A percentile compares a stretch with the other conserved stretches of the same genome.
Evolutionary conservation across 495 filamentous ascomycete genomes (phyloP).

Genomic region (Aspergillus taichungensis): DNA sequence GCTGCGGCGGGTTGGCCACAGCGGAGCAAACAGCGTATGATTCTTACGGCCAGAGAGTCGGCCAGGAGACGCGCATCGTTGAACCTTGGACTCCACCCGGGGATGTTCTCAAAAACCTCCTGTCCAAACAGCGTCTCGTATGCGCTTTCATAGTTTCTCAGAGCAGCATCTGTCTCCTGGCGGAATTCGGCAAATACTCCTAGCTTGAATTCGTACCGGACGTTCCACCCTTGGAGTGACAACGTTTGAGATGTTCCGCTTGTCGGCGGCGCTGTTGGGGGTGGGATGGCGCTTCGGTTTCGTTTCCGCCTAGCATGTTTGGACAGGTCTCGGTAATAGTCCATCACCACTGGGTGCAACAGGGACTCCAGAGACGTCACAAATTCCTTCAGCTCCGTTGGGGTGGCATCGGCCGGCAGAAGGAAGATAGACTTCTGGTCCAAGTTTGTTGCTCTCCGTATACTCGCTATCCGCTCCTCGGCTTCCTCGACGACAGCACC

Average conservation of each 20-base stretch:
- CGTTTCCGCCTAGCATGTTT: slow-evolving; percentile 83
- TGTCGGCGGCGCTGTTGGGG: slow-evolving; percentile 75
- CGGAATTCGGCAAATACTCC: slow-evolving; percentile 85
- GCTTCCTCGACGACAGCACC: slow-evolving; percentile 49
- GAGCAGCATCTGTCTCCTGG: slow-evolving; percentile 78
- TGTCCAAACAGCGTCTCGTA: slow-evolving; percentile 71
- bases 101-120: slow-evolving; percentile 79
- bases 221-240: slow-evolving; percentile 79
- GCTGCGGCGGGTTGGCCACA: slow-evolving; percentile 64
- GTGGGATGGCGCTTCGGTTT: slow-evolving; percentile 60
- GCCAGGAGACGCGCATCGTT: slow-evolving; percentile 76
- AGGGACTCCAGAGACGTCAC: slow-evolving; percentile 50
- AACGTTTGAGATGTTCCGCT: slow-evolving; percentile 74
- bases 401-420: slow-evolving; percentile 54
- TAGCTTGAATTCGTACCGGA: slow-evolving; percentile 87
- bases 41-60: slow-evolving; percentile 69
- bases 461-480: slow-evolving; percentile 67
- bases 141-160: slow-evolving; percentile 72
- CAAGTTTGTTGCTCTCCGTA: slow-evolving; percentile 67
- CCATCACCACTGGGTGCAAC: slow-evolving; percentile 53
- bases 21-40: slow-evolving; percentile 72
- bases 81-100: slow-evolving; percentile 78
- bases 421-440: slow-evolving; percentile 76
- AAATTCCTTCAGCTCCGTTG: slow-evolving; percentile 55
- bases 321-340: slow-evolving; percentile 85